A percentile compares a stretch with the other conserved stretches of the same genome.
Conservation (phyloP, 1,284 basidiomycete species). For the Coriolopsis trogii region DNA sequence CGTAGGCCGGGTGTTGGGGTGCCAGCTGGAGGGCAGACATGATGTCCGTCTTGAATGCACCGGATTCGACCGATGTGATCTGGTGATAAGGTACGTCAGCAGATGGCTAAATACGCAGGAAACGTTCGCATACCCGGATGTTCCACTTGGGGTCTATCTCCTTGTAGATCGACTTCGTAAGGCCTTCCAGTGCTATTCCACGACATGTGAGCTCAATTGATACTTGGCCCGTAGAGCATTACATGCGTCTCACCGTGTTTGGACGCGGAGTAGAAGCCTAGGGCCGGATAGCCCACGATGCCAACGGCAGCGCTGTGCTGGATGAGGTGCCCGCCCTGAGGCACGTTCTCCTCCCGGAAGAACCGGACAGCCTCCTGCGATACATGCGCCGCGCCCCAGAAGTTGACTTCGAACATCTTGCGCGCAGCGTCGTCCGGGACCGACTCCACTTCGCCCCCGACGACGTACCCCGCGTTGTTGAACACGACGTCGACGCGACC, state of each 20-base stretch:
- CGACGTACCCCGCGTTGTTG: slow-evolving; percentile 43
- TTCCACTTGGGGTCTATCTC: slow-evolving; percentile 35
- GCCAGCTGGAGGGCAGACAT: not conserved
- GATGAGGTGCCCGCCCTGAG: slow-evolving; percentile 37
- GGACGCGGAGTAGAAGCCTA: slow-evolving; percentile 37
- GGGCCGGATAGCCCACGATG: slow-evolving; percentile 23
- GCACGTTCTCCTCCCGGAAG: slow-evolving; percentile 42
- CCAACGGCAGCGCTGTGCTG: slow-evolving; percentile 34
- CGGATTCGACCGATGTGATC: slow-evolving; percentile 19
- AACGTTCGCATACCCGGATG: slow-evolving; percentile 29
- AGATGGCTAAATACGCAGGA: too few relatives aligned
- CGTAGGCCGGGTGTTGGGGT: slow-evolving; percentile 20
- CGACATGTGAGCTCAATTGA: not conserved
- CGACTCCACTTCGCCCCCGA: slow-evolving; percentile 31
- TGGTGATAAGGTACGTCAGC: not conserved
- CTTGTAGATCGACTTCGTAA: slow-evolving; percentile 33
- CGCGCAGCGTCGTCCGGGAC: slow-evolving; percentile 35
- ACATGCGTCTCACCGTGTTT: slow-evolving; percentile 27
- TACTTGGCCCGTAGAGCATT: not conserved
- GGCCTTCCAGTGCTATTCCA: slow-evolving; percentile 37
- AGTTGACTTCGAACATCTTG: slow-evolving; percentile 39
- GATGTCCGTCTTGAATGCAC: slow-evolving; percentile 16
- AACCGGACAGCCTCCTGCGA: slow-evolving; percentile 37
- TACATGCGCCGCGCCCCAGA: slow-evolving; percentile 42
- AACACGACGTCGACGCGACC: slow-evolving; percentile 47